Evolutionary conservation across 2,329 filamentous ascomycete species (phyloP), one percentile per base, ranked within the genome.

Genomic region (Sporothrix luriei): DNA sequence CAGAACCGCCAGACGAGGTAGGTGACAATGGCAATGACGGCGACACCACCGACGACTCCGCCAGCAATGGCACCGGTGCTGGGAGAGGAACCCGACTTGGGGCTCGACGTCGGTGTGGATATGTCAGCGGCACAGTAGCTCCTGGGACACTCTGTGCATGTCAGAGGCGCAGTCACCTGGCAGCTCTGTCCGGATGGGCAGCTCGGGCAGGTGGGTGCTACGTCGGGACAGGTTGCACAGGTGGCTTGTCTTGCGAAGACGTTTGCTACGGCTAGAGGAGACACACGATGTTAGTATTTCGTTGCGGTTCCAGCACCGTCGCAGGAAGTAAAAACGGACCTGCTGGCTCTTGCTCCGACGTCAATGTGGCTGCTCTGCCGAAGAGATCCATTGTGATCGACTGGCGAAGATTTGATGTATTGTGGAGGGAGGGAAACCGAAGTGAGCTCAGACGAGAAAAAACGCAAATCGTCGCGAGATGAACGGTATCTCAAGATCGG

Each of bases 1-100:
- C 90, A 92, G 81, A 92, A 97, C 78, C 90, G 90, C 91, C 92
- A 98, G 46, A 97, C 84, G 52, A 97, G 80, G 75, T 93, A 97
- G 2, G 90, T 90, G 68, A 91, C 78, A 49, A 92, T 80, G n/a
- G 86, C 90, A 67, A 98, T 84, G 59, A 89, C 84, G n/a, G 85
- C 84, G 16, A 98, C 79, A 74, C 93, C 95, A 73, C 93, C 95
- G 55, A 98, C 82, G 11, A 97, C 93, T 73, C 94, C 94, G 73
- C 95, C 95, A 1, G 91, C 94, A 73, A 99, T 97, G 46, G 92
- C 92, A 54, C 94, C 94, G 1, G 90, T 83, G 74, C 92, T 94
- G 9, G 90, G 86, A 9, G 86, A 84, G 13, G 81, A 80, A 49
- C 75, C 76, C 70, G 68, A 73, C 71, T 71, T 68, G 29, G 72